Conservation (phyloP, 768 basidiomycete species). For the Mycena alexandri region DNA sequence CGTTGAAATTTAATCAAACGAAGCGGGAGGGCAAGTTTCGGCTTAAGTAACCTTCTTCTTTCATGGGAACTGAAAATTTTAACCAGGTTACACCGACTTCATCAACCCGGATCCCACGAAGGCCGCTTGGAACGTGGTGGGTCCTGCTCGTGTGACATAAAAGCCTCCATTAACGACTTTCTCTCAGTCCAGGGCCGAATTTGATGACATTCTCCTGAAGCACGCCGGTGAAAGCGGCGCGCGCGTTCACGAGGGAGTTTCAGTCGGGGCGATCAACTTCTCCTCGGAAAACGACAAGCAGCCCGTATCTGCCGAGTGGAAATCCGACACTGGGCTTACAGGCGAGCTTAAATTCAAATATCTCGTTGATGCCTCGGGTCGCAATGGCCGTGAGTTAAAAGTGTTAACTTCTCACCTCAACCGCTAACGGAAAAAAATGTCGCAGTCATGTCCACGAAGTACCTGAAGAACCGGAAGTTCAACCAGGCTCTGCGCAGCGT, state of each 20-base stretch:
- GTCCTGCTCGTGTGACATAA: constrained; percentile 36
- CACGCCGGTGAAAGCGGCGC: constrained; percentile 64
- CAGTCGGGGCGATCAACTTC: constrained; percentile 61
- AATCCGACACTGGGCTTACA: constrained; percentile 43
- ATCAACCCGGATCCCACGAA: constrained; percentile 62
- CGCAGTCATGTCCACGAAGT: constrained; percentile 56
- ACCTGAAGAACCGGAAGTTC: constrained; percentile 60
- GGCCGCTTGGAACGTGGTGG: constrained; percentile 72
- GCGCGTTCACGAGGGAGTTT: constrained; percentile 60
- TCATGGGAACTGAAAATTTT: neutral
- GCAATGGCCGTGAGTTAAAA: constrained; percentile 53
- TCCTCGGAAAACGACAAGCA: constrained; percentile 44
- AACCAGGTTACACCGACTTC: constrained; percentile 66
- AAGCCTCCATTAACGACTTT: neutral
- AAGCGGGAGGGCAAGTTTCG: constrained; percentile 52
- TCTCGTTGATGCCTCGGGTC: constrained; percentile 76
- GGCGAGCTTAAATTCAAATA: constrained; percentile 68
- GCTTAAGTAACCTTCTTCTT: neutral
- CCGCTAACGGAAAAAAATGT: no score
- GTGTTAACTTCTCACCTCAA: no score
- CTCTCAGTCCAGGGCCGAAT: constrained; percentile 64
- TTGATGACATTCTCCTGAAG: constrained; percentile 68
- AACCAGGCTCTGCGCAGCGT: constrained; percentile 60
- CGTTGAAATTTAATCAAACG: constrained; percentile 53
- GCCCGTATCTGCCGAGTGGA: constrained; percentile 50